phyloP scores from a whole-genome alignment of 371 early-diverging fungal genomes.

The Actinomortierella ambigua region DNA sequence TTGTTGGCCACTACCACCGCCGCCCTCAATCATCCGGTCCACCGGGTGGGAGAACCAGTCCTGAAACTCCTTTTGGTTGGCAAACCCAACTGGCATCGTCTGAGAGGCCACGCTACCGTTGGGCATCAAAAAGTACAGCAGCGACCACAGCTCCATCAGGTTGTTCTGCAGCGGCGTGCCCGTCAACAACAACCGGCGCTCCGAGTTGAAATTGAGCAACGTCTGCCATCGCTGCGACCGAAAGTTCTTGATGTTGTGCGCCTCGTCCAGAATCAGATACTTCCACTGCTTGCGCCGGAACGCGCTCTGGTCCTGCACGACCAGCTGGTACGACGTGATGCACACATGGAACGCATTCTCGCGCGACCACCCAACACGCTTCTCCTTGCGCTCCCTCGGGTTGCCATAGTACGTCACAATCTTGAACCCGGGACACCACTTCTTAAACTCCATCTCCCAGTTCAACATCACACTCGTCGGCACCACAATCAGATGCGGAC shows the following conservation, averaged over 20 bases:
- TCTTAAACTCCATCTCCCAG: constrained; percentile 95
- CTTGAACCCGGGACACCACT: constrained; percentile 90
- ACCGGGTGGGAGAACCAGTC: constrained; percentile 91
- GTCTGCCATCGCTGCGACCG: constrained; percentile 94
- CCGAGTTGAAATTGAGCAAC: constrained; percentile 81
- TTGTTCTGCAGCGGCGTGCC: constrained; percentile 98
- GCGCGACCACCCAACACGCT: constrained; percentile 82
- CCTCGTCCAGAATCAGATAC: constrained; percentile 93
- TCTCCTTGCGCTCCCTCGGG: constrained; percentile 78
- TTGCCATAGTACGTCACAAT: constrained; percentile 85
- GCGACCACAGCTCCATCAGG: constrained; percentile 92
- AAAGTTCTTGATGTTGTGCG: constrained; percentile 96
- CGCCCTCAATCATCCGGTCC: constrained; percentile 74
- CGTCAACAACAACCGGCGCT: constrained; percentile 83
- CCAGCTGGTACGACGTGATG: constrained; percentile 88
- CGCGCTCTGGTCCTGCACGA: constrained; percentile 76
- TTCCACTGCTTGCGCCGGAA: constrained; percentile 86
- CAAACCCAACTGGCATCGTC: constrained; percentile 76
- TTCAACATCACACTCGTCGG: constrained; percentile 94
- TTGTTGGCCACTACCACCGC: too few relatives aligned
- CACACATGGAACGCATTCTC: constrained; percentile 86
- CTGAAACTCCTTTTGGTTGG: constrained; percentile 83
- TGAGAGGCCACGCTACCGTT: constrained; percentile 59
- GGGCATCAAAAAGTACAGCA: constrained; percentile 95
- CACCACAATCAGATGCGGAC: constrained; percentile 89